Conservation (phyloP, 2,329 filamentous ascomycete species). For the Conoideocrella luteorostrata region DNA sequence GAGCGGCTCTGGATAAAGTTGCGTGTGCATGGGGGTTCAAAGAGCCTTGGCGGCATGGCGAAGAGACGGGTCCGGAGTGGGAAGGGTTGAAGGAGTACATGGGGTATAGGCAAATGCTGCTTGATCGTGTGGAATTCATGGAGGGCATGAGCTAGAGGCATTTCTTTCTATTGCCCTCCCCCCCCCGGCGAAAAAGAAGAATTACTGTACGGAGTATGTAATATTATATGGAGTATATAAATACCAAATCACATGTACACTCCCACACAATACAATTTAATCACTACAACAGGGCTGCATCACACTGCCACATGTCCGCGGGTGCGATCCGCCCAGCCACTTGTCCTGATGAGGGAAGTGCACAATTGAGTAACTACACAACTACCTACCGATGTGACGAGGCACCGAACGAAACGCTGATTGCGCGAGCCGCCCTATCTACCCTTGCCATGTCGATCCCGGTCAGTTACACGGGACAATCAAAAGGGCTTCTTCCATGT, state of each 20-base stretch:
- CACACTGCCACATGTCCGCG: too few relatives aligned
- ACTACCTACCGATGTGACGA: too few relatives aligned
- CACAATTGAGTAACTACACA: too few relatives aligned
- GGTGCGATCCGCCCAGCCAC: background rate
- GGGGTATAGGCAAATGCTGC: constrained; percentile 75
- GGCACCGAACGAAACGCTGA: too few relatives aligned
- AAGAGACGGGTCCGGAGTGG: constrained; percentile 90
- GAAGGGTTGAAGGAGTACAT: constrained; percentile 78
- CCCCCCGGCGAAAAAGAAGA: too few relatives aligned
- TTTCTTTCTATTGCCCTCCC: background rate
- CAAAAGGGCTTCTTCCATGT: background rate
- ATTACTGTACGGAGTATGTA: too few relatives aligned
- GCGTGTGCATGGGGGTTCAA: constrained; percentile 89
- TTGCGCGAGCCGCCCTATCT: too few relatives aligned
- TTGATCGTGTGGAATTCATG: constrained; percentile 87
- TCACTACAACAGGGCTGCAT: too few relatives aligned
- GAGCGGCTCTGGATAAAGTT: constrained; percentile 78
- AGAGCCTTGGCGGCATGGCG: constrained; percentile 70
- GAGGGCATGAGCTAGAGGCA: constrained; percentile 63
- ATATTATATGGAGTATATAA: too few relatives aligned
- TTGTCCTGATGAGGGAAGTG: background rate
- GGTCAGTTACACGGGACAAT: background rate
- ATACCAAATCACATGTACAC: too few relatives aligned
- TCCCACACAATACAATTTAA: too few relatives aligned
- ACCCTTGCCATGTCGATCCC: background rate